Evolutionary conservation across 1,284 basidiomycete genomes (phyloP), one percentile per base, ranked within the genome.

Genomic region (Stereum hirsutum): DNA sequence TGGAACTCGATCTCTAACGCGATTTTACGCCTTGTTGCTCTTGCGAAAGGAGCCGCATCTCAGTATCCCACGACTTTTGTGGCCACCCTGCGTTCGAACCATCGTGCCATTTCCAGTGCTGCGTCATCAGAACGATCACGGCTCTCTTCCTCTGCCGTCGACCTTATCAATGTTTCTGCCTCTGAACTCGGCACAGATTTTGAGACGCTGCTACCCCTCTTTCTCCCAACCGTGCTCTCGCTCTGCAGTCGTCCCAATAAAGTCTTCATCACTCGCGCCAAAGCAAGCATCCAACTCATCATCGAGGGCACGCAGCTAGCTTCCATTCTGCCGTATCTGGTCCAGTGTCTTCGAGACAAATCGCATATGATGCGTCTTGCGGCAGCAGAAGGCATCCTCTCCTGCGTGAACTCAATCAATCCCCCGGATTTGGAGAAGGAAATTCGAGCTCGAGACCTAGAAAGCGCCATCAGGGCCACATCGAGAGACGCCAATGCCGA

Each of bases 241-340:
- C 65, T 90, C 23, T 86, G 85, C 47, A 70, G 75, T 28, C 75
- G 87, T n/a, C 73, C 88, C 11, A 91, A 86, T 69, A 92, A 89
- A 60, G 77, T 92, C 41, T 79, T 88, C 57, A 64, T 81, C 48
- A 70, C 69, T 35, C 77, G 88, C 24, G 78, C 85, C 5, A 74
- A 70, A 47, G 57, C 69, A 1, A 80, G 77, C 52, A 70, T 90
- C 24, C 56, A 71, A 25, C 57, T 66, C 26, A 72, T 90, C 47
- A 72, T 90, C 44, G 75, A 83, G 46, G 64, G 75, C 39, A 85
- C 86, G 0, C 82, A 82, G 48, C 70, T 84, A n/a, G 74, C 84
- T 5, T 58, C 70, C 5, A 70, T 90, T 43, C 61, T 91, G 8
- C 66, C 80, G 0, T 74, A 78, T 54, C 68, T 91, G 15, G 58